Evolutionary conservation across 352 stramenopile genomes (phyloP).

Genomic region (Chrysophaeum taylorii): DNA sequence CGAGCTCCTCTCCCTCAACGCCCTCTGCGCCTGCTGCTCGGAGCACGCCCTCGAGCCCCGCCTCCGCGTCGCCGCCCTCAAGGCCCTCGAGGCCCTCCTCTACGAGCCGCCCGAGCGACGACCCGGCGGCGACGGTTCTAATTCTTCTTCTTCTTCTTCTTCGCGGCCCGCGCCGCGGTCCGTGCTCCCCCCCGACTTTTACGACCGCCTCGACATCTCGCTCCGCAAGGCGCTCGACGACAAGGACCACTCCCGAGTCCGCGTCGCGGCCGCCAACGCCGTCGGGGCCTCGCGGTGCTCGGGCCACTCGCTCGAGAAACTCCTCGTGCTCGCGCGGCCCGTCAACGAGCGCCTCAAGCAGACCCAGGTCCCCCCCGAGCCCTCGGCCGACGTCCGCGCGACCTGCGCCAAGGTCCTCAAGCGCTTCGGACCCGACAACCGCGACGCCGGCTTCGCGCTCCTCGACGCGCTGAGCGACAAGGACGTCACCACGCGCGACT

Average conservation of each 20-base stretch:
- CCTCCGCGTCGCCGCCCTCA: not conserved
- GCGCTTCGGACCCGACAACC: not conserved
- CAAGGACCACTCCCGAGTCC: not conserved
- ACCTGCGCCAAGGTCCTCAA: not conserved
- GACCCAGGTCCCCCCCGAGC: too few relatives aligned
- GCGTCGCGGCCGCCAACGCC: not conserved
- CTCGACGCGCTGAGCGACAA: slow-evolving; percentile 1
- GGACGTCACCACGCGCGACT: not conserved
- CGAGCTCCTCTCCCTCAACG: not conserved
- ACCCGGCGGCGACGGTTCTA: not conserved
- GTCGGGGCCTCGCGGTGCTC: not conserved
- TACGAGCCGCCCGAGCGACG: not conserved
- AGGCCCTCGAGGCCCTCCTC: not conserved
- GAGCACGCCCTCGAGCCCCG: not conserved
- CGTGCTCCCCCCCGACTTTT: too few relatives aligned
- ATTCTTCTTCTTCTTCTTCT: too few relatives aligned
- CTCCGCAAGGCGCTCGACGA: not conserved
- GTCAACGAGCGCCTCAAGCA: too few relatives aligned
- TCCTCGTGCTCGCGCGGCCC: not conserved
- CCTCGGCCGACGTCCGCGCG: not conserved
- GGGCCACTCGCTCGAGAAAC: not conserved
- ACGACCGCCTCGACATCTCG: not conserved
- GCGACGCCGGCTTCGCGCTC: not conserved
- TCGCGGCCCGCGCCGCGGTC: too few relatives aligned
- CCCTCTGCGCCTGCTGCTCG: not conserved